phyloP scores from a whole-genome alignment of 176 grass and related monocot species.

The Musa beccarii region DNA sequence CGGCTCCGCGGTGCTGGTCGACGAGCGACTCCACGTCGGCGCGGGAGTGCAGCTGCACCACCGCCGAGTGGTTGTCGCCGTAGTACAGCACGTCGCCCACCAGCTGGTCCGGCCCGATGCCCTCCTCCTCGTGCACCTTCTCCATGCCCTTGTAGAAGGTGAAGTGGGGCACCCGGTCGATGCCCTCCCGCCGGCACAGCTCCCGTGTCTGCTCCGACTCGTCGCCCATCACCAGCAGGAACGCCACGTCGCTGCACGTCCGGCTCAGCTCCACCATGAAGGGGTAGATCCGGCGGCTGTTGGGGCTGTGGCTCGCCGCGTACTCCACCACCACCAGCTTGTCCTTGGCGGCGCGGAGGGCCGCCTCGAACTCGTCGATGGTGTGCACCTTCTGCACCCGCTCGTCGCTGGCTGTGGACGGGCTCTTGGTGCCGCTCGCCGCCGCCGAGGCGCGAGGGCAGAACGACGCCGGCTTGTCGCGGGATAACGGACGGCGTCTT shows the following conservation, averaged over 20 bases:
- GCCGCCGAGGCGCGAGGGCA: slow-evolving; percentile 16
- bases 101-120: slow-evolving; percentile 63
- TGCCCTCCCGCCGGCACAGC: slow-evolving; percentile 58
- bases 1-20: slow-evolving; percentile 29
- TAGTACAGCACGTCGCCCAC: slow-evolving; percentile 86
- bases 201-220: slow-evolving; percentile 68
- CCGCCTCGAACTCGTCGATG: slow-evolving; percentile 62
- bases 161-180: slow-evolving; percentile 71
- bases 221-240: slow-evolving; percentile 90
- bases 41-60: slow-evolving; percentile 67
- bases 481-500: not conserved
- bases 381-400: slow-evolving; percentile 54
- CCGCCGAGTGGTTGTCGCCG: slow-evolving; percentile 66
- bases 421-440: slow-evolving; percentile 20
- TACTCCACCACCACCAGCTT: slow-evolving; percentile 92
- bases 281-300: slow-evolving; percentile 70
- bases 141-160: slow-evolving; percentile 76
- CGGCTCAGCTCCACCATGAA: slow-evolving; percentile 79
- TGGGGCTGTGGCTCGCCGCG: slow-evolving; percentile 60
- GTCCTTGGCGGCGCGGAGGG: slow-evolving; percentile 56
- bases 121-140: slow-evolving; percentile 92
- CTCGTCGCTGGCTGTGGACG: slow-evolving; percentile 9
- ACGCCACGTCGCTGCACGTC: slow-evolving; percentile 76
- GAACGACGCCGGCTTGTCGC: not conserved
- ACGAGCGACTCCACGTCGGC: slow-evolving; percentile 68